phyloP scores from a whole-genome alignment of 306 rosid species.

The Trichosanthes cucumerina region DNA sequence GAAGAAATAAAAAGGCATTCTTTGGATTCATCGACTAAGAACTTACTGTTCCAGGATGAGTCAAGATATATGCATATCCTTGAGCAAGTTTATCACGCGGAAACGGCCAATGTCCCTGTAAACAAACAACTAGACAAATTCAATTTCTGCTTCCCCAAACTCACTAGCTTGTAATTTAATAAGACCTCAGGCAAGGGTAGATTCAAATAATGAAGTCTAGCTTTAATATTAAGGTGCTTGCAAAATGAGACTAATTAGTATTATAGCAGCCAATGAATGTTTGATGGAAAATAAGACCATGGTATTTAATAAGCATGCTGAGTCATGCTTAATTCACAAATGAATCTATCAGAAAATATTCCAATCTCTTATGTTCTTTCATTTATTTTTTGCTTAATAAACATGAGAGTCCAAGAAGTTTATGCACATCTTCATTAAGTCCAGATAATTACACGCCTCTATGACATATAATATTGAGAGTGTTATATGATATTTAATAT shows the following conservation, averaged over 20 bases:
- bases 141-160: background rate
- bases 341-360: background rate
- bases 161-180: background rate
- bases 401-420: background rate
- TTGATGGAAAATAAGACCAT: background rate
- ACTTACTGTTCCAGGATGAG: slow-evolving; percentile 78
- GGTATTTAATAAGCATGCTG: background rate
- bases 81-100: slow-evolving; percentile 70
- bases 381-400: background rate
- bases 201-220: background rate
- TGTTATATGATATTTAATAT: background rate
- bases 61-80: slow-evolving; percentile 74
- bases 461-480: background rate
- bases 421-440: background rate
- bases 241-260: background rate
- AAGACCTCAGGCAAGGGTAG: background rate
- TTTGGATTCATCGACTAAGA: slow-evolving; percentile 11
- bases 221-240: slow-evolving; percentile 4
- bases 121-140: slow-evolving; percentile 10
- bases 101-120: slow-evolving; percentile 83
- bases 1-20: background rate
- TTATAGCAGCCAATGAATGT: background rate
- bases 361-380: background rate
- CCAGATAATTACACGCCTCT: background rate
- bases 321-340: background rate